phyloP scores from a whole-genome alignment of 371 early-diverging fungal species.

The Dichotomocladium elegans region DNA sequence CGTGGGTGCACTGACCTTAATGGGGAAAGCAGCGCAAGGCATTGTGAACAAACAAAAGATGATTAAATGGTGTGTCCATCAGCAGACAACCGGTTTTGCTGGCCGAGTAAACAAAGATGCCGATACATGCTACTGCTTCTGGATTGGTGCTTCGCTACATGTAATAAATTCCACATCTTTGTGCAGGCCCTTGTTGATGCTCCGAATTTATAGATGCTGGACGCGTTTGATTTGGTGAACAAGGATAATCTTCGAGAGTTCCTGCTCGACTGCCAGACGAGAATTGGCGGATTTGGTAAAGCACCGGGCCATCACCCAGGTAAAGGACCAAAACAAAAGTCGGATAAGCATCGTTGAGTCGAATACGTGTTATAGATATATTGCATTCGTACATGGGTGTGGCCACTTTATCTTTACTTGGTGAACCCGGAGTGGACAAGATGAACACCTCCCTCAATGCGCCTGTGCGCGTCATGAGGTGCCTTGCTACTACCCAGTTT shows the following conservation, averaged over 20 bases:
- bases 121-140: constrained; percentile 99
- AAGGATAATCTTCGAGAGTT: constrained; percentile 50
- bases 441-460: constrained; percentile 56
- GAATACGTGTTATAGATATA: constrained; percentile 52
- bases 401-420: constrained; percentile 66
- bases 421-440: constrained; percentile 48
- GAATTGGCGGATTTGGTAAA: constrained; percentile 82
- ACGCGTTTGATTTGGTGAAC: constrained; percentile 61
- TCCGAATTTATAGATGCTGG: constrained; percentile 13
- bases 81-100: constrained; percentile 86
- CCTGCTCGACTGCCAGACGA: constrained; percentile 58
- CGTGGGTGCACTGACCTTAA: constrained; percentile 75
- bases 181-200: too few species aligned
- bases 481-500: constrained; percentile 11
- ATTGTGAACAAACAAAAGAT: constrained; percentile 54
- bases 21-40: constrained; percentile 60
- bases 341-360: not conserved
- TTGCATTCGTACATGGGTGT: constrained; percentile 89
- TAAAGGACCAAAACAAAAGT: constrained; percentile 15
- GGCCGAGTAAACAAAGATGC: constrained; percentile 88
- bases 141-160: constrained; percentile 88
- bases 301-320: constrained; percentile 60
- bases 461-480: constrained; percentile 33
- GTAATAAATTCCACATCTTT: constrained; percentile 31
- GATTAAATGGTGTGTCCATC: constrained; percentile 76